These are phyloP conservation scores for Saturnispora hagleri DNA, from an alignment of 805 yeast genomes.

Conservation along the genomic window DNA sequence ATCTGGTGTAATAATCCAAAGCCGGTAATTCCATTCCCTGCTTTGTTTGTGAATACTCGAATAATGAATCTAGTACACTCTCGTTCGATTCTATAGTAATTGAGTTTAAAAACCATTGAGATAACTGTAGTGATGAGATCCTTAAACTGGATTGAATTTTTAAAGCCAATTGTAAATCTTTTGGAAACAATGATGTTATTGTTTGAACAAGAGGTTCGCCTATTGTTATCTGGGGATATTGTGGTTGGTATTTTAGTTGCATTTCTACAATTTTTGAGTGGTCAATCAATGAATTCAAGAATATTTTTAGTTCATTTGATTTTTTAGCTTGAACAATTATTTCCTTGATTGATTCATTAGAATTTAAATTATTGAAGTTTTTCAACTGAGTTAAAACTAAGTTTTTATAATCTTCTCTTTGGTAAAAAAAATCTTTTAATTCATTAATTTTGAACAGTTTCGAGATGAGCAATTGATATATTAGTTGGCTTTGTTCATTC, in stretches of 20 bases:
- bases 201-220: slow-evolving; percentile 38
- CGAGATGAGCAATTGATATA: background rate
- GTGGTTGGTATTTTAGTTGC: slow-evolving; percentile 32
- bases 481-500: background rate
- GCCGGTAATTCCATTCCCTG: slow-evolving; percentile 58
- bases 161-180: slow-evolving; percentile 42
- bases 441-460: slow-evolving; percentile 20
- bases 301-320: slow-evolving; percentile 34
- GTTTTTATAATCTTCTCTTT: slow-evolving; percentile 49
- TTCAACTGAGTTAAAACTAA: slow-evolving; percentile 16
- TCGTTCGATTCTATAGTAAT: slow-evolving; percentile 41
- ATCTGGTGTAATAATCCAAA: slow-evolving; percentile 49
- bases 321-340: slow-evolving; percentile 29
- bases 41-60: slow-evolving; percentile 39
- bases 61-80: slow-evolving; percentile 46
- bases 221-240: background rate
- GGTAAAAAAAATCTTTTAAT: slow-evolving; percentile 49
- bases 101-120: slow-evolving; percentile 43
- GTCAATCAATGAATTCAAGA: slow-evolving; percentile 9
- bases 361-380: slow-evolving; percentile 13
- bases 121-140: slow-evolving; percentile 47
- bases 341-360: slow-evolving; percentile 21
- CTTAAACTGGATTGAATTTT: slow-evolving; percentile 44
- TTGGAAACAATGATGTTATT: slow-evolving; percentile 33
- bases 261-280: slow-evolving; percentile 27